Conservation (phyloP, 768 basidiomycete species). For the Boletus eberwhitei region DNA sequence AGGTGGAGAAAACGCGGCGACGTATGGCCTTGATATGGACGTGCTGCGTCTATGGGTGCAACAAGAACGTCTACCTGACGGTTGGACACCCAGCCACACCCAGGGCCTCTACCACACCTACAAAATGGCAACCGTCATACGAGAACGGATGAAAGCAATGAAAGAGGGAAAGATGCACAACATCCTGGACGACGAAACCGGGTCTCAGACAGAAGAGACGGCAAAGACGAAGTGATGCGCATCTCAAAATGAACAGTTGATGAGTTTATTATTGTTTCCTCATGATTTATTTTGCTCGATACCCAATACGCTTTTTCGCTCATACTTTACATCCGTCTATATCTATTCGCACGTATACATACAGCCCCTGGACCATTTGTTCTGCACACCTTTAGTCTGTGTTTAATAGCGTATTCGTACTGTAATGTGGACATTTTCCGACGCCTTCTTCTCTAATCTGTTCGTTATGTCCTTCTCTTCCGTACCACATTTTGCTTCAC, state of each 20-base stretch:
- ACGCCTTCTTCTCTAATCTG: no score
- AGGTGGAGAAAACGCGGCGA: constrained; percentile 33
- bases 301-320: neutral
- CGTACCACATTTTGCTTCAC: no score
- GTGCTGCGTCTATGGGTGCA: constrained; percentile 49
- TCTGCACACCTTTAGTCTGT: neutral
- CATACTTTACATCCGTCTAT: neutral
- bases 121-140: constrained; percentile 26
- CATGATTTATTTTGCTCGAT: constrained; percentile 5
- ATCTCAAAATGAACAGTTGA: neutral
- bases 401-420: neutral
- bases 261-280: neutral
- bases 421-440: neutral
- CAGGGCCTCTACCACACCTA: constrained; percentile 31
- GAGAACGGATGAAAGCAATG: constrained; percentile 28
- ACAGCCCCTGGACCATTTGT: no score
- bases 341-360: neutral
- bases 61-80: constrained; percentile 48
- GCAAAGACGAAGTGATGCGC: constrained; percentile 17
- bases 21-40: constrained; percentile 43
- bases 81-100: constrained; percentile 32
- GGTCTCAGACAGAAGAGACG: neutral
- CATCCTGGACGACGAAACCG: constrained; percentile 12
- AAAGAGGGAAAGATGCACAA: constrained; percentile 17
- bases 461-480: no score